A percentile compares a stretch with the other conserved stretches of the same genome.
phyloP scores from a whole-genome alignment of 345 rosid genomes.

The Citrus inodora region DNA sequence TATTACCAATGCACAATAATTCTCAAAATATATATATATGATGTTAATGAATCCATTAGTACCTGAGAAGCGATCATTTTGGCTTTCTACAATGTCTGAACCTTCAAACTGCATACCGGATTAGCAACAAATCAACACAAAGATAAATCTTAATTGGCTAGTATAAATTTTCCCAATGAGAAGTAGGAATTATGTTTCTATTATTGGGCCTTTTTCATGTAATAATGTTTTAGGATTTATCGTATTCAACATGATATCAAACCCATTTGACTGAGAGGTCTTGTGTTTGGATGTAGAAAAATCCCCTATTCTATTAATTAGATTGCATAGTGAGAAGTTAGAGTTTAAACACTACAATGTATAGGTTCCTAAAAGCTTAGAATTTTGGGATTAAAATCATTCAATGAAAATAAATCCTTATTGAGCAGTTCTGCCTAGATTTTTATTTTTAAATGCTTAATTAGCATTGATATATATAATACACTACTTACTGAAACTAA shows the following conservation, averaged over 20 bases:
- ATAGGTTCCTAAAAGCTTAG: background rate
- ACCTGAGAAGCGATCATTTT: slow-evolving; percentile 77
- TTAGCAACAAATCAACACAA: background rate
- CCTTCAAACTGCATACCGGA: slow-evolving; percentile 59
- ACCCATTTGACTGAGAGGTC: background rate
- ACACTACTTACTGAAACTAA: background rate
- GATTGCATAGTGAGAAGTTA: background rate
- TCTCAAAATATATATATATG: background rate
- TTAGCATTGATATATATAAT: background rate
- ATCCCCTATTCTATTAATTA: background rate
- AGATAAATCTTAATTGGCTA: background rate
- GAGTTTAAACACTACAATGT: background rate
- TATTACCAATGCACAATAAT: background rate
- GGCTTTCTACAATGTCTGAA: slow-evolving; percentile 61
- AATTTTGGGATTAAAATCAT: background rate
- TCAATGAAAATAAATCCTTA: background rate
- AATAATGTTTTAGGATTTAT: background rate
- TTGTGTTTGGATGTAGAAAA: background rate
- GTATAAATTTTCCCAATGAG: background rate
- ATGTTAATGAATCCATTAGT: background rate
- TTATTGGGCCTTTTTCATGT: background rate
- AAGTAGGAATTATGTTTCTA: background rate
- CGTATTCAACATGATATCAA: background rate
- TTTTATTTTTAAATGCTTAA: background rate
- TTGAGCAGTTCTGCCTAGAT: background rate